These are phyloP conservation scores for Excoecaria agallocha DNA, from an alignment of 345 rosid species.

Conservation along the genomic window DNA sequence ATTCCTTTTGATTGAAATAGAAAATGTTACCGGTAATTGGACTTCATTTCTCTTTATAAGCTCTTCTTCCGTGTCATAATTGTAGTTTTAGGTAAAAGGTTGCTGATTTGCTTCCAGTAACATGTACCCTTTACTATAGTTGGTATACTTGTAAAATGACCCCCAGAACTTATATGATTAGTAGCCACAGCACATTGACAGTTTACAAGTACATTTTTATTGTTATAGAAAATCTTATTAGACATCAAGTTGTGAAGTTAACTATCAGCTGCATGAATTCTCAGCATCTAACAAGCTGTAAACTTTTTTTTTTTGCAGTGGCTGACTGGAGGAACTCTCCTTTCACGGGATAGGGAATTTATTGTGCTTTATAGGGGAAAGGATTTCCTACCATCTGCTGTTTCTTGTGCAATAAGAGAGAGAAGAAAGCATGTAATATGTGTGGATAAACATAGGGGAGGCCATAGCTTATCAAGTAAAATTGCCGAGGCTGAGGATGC, in stretches of 20 bases:
- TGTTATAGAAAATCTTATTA: not conserved
- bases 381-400: slow-evolving; percentile 86
- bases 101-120: not conserved
- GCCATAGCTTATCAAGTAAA: slow-evolving; percentile 20
- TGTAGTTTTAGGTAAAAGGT: not conserved
- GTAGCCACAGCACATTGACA: not conserved
- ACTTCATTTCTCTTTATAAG: not conserved
- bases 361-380: slow-evolving; percentile 89
- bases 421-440: slow-evolving; percentile 51
- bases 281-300: slow-evolving; percentile 24
- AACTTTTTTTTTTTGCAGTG: slow-evolving; percentile 47
- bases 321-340: slow-evolving; percentile 84
- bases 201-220: not conserved
- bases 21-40: not conserved
- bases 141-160: not conserved
- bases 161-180: not conserved
- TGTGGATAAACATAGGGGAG: slow-evolving; percentile 32
- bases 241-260: not conserved
- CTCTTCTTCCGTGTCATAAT: not conserved
- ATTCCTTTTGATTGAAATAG: not conserved
- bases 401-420: slow-evolving; percentile 79
- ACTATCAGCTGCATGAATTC: no score
- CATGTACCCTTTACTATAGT: not conserved
- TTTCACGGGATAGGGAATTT: slow-evolving; percentile 78
- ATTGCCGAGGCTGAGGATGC: slow-evolving; percentile 22